These are phyloP conservation scores for Sphaerulina populicola DNA, from an alignment of 2,329 filamentous ascomycete genomes.

Conservation along the genomic window DNA sequence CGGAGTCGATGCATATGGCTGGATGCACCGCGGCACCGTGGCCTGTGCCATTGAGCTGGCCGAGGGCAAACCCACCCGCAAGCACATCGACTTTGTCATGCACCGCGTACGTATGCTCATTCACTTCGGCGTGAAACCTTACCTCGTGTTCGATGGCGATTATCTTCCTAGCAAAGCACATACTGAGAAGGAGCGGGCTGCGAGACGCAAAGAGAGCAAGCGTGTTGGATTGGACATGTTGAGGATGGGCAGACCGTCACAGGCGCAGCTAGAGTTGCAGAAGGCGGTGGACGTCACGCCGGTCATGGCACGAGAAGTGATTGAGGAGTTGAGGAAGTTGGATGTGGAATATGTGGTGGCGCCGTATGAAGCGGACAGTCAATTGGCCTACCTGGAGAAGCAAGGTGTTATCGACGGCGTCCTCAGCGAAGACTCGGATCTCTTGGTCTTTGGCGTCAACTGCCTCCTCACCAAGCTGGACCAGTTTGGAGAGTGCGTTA, in stretches of 20 bases:
- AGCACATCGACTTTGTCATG: slow-evolving; percentile 83
- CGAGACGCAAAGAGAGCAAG: slow-evolving; percentile 67
- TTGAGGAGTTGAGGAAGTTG: slow-evolving; percentile 78
- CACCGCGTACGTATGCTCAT: slow-evolving; percentile 86
- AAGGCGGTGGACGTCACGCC: slow-evolving; percentile 95
- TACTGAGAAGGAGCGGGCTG: slow-evolving; percentile 71
- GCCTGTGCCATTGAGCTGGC: slow-evolving; percentile 87
- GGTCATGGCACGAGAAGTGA: slow-evolving; percentile 84
- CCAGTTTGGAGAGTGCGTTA: slow-evolving; percentile 84
- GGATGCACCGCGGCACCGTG: slow-evolving; percentile 89
- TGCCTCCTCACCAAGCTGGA: slow-evolving; percentile 88
- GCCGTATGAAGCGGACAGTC: slow-evolving; percentile 95
- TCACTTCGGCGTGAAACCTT: slow-evolving; percentile 89
- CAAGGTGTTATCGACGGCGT: slow-evolving; percentile 79
- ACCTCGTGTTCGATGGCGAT: slow-evolving; percentile 92
- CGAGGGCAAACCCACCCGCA: slow-evolving; percentile 75
- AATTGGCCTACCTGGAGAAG: slow-evolving; percentile 86
- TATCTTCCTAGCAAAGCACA: slow-evolving; percentile 85
- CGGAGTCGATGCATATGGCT: slow-evolving; percentile 95
- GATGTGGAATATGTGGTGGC: slow-evolving; percentile 83
- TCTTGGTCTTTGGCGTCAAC: slow-evolving; percentile 90
- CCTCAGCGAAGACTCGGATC: slow-evolving; percentile 90
- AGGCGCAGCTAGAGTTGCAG: slow-evolving; percentile 79
- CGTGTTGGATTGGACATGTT: slow-evolving; percentile 68
- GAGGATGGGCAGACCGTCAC: slow-evolving; percentile 67